A percentile compares a stretch with the other conserved stretches of the same genome.
Evolutionary conservation across 257 asterid genomes (phyloP).

Genomic region (Ballota nigra): DNA sequence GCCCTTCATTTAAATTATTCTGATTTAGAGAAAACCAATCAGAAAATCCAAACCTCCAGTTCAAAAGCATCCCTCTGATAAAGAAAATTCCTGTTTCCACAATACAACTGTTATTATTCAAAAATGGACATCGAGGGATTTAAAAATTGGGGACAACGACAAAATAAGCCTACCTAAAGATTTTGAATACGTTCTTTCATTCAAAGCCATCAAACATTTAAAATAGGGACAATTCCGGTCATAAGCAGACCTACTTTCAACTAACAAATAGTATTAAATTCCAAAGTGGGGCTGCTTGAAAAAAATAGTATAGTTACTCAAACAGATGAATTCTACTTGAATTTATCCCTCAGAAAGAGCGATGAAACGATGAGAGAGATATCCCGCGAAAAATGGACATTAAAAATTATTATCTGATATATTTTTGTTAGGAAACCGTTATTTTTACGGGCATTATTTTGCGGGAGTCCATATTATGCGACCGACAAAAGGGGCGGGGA

Average conservation of each 20-base stretch:
- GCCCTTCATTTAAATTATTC: conserved; percentile 24
- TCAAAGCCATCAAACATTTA: conserved; percentile 48
- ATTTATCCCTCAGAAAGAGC: neutral
- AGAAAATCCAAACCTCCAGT: conserved; percentile 46
- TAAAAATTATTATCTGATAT: neutral
- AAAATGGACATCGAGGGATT: conserved; percentile 19
- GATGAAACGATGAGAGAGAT: conserved; percentile 14
- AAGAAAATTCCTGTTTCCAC: conserved; percentile 28
- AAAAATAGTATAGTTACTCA: neutral
- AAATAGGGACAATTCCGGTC: conserved; percentile 43
- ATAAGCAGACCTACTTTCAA: conserved; percentile 41
- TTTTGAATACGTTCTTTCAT: conserved; percentile 31
- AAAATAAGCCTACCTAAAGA: conserved; percentile 51
- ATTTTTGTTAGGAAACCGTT: conserved; percentile 12
- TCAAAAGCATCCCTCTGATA: conserved; percentile 29
- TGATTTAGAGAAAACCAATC: conserved; percentile 34
- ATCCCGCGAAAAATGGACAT: conserved; percentile 19
- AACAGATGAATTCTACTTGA: conserved; percentile 14
- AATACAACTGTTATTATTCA: conserved; percentile 23
- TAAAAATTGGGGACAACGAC: conserved; percentile 35
- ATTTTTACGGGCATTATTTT: conserved; percentile 28
- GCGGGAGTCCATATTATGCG: conserved; percentile 54
- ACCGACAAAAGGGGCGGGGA: conserved; percentile 43
- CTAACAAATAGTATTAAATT: conserved; percentile 38
- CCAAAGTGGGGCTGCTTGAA: conserved; percentile 35